Percentiles rank a stretch among this genome's conserved stretches.
phyloP scores from a whole-genome alignment of 306 rosid species.

The Castanea sativa region DNA sequence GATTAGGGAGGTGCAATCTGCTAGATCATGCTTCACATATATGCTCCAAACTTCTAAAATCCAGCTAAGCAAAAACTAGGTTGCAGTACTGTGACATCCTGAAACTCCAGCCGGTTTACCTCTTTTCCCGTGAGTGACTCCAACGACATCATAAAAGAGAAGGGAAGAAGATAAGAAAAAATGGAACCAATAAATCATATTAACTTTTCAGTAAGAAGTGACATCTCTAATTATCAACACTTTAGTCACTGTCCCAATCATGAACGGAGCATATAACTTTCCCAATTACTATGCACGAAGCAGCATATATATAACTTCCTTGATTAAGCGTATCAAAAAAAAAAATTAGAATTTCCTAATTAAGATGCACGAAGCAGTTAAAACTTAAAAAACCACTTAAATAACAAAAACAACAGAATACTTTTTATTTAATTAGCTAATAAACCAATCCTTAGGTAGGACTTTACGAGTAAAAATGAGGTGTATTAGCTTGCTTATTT shows the following conservation, averaged over 20 bases:
- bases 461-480: too few species aligned
- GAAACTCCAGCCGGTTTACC: not conserved
- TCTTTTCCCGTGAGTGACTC: not conserved
- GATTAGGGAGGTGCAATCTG: not conserved
- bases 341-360: not conserved
- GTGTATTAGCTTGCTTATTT: too few species aligned
- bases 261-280: not conserved
- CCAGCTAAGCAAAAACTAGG: not conserved
- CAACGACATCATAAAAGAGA: not conserved
- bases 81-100: not conserved
- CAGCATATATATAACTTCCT: not conserved
- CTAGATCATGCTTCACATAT: not conserved
- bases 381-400: not conserved
- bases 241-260: not conserved
- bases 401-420: not conserved
- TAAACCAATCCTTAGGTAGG: not conserved
- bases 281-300: too few species aligned
- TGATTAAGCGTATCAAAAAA: not conserved
- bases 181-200: not conserved
- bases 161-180: not conserved
- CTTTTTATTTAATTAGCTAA: not conserved
- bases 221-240: not conserved
- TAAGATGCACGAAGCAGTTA: not conserved
- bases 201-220: not conserved
- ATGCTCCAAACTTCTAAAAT: not conserved